Evolutionary conservation across 2,329 filamentous ascomycete genomes (phyloP), one percentile per base, ranked within the genome.

Genomic region (Aschersonia sp.): DNA sequence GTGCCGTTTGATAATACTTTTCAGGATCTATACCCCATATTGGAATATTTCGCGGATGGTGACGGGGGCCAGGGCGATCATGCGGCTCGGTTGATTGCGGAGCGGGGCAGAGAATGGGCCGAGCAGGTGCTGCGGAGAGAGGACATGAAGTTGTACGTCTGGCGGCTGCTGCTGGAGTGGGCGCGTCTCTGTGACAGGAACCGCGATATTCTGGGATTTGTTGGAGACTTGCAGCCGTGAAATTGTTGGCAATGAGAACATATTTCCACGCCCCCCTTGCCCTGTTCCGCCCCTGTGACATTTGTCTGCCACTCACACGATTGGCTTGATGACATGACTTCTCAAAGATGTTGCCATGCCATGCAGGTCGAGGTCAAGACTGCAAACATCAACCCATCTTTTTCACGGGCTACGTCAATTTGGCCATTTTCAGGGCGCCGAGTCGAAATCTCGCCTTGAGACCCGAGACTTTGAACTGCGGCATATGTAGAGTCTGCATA

Each of bases 401-500:
- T 95, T 97, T 87, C 94, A 87, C 3, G 86, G 85, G 4, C 40
- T 75, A 80, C 56, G 76, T 74, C 44, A 68, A 92, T 57, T 90
- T 92, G 63, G 87, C 94, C 68, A 92, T 92, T 67, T 94, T 92
- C 71, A 88, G 92, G 87, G 87, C 47, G 83, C 85, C 11, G 87
- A 94, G 68, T 72, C 92, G 48, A 92, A 94, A 68, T 87, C 87
- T 5, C 76, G 87, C 54, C 77, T 92, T 62, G 83, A 81, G 48
- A 81, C 87, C 55, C 68, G 92, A 45, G 87, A 94, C 66, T 87
- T 92, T 69, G 94, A 94, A 70, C 92, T 94, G 87, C 95, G 94
- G 69, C 90, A 87, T 59, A n/a, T n/a, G n/a, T n/a, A 88, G 95
- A 64, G 87, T 95, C 52, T 83, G 88, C 56, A 77, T 95, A 53